Evolutionary conservation across 1,284 basidiomycete species (phyloP), one percentile per base, ranked within the genome.

Genomic region (Pholiota adiposa): DNA sequence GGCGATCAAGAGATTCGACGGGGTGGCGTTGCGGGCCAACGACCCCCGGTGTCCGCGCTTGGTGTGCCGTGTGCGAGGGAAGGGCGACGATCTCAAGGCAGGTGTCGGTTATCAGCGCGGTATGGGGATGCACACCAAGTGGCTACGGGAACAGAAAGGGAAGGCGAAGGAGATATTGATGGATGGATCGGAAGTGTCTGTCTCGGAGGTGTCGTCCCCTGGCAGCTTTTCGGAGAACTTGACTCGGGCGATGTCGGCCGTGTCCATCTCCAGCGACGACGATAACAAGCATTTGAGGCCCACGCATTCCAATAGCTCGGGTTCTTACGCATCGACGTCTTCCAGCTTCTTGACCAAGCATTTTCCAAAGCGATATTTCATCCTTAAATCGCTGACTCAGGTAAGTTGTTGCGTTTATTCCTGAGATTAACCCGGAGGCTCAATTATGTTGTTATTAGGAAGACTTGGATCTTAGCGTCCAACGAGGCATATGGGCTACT

Each of bases 31-130:
- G 38, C 84, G 93, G 59, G 77, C 86, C 0, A 67, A 79, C 62
- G 94, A 97, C 69, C 76, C 85, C 8, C 78, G 88, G 33, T 95
- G 93, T 74, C 88, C 89, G 25, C 82, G 85, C 25, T 78, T 98
- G 56, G 91, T 98, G 14, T 97, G 95, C 72, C 86, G 94, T n/a
- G 84, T 93, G 3, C 83, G 96, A 38, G 85, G 84, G 63, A 88
- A 84, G 66, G 93, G 94, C 58, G 96, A 98, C 67, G 95, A 96
- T 70, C 72, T 96, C 50, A 88, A 87, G 61, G 90, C 94, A 1
- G 96, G 96, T 0, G 96, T 98, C 0, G 95, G 95, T 2, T 94
- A 86, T 4, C 96, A 98, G 76, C 81, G 96, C 27, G 94, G 94
- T 0, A 85, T 86, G 58, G 93, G 93, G 0, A 82, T 98, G 70